phyloP scores from a whole-genome alignment of 2,329 filamentous ascomycete genomes.

The Sporothrix pallida region DNA sequence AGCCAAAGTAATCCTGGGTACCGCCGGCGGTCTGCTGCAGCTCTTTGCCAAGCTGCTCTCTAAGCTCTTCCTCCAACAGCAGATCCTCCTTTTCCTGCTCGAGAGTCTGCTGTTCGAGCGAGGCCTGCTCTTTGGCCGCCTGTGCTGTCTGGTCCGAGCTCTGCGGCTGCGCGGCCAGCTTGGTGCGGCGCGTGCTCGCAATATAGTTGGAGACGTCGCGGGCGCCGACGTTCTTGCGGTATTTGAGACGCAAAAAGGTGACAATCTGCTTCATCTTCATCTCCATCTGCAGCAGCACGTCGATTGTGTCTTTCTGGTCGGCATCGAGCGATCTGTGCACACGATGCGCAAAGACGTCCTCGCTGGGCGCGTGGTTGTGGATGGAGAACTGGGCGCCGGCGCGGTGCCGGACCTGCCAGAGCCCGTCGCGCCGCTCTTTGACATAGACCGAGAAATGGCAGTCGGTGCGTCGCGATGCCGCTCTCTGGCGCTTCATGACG shows the following conservation, averaged over 20 bases:
- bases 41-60: slow-evolving; percentile 32
- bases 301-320: slow-evolving; percentile 35
- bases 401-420: slow-evolving; percentile 33
- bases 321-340: slow-evolving; percentile 34
- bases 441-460: slow-evolving; percentile 33
- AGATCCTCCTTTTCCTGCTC: slow-evolving; percentile 30
- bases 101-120: slow-evolving; percentile 26
- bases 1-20: slow-evolving; percentile 24
- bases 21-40: slow-evolving; percentile 25
- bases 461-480: slow-evolving; percentile 33
- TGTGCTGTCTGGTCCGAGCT: background rate
- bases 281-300: slow-evolving; percentile 33
- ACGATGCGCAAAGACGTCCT: slow-evolving; percentile 32
- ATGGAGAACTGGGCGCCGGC: slow-evolving; percentile 30
- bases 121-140: background rate
- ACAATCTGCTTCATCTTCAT: slow-evolving; percentile 34
- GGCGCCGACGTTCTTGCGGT: slow-evolving; percentile 33
- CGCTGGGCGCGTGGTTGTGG: slow-evolving; percentile 35
- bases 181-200: slow-evolving; percentile 30
- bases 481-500: slow-evolving; percentile 33
- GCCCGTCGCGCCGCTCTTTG: slow-evolving; percentile 33
- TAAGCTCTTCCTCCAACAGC: slow-evolving; percentile 32
- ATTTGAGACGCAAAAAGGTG: slow-evolving; percentile 34
- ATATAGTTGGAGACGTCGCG: slow-evolving; percentile 35
- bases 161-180: slow-evolving; percentile 22